phyloP scores from a whole-genome alignment of 1,139 yeast genomes.

The Blastobotrys capitulatus region DNA sequence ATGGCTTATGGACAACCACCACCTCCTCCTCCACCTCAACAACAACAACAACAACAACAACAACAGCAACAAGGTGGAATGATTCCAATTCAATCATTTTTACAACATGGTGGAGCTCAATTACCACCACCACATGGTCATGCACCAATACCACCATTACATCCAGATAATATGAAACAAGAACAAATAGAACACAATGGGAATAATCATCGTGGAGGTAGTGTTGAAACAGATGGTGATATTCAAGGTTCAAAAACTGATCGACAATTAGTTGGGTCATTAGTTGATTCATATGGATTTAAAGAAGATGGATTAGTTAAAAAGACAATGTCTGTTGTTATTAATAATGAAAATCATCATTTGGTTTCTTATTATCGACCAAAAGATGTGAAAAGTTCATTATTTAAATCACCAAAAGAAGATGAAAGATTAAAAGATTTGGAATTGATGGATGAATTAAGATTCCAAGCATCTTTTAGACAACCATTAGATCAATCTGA shows the following conservation, averaged over 20 bases:
- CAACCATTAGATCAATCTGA: slow-evolving; percentile 34
- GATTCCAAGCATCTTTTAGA: slow-evolving; percentile 52
- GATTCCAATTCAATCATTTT: neutral
- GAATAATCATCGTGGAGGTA: neutral
- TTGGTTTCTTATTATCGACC: slow-evolving; percentile 73
- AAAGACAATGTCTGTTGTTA: slow-evolving; percentile 66
- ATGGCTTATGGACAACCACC: no score
- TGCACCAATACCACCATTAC: no score
- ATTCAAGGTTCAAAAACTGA: neutral
- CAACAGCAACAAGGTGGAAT: neutral
- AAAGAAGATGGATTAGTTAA: slow-evolving; percentile 75
- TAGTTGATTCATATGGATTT: slow-evolving; percentile 58
- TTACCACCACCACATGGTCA: slow-evolving; percentile 3
- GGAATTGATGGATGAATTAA: slow-evolving; percentile 52
- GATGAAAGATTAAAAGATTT: slow-evolving; percentile 47
- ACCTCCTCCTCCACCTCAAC: no score
- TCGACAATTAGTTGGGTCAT: slow-evolving; percentile 46
- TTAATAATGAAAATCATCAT: slow-evolving; percentile 46
- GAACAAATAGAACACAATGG: neutral
- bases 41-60: neutral
- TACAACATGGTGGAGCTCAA: neutral
- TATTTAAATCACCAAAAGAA: slow-evolving; percentile 49
- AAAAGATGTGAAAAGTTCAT: slow-evolving; percentile 59
- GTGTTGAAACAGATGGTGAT: neutral
- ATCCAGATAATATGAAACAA: neutral